Evolutionary conservation across 306 rosid genomes (phyloP), one percentile per base, ranked within the genome.

Genomic region (Albizia julibrissin): DNA sequence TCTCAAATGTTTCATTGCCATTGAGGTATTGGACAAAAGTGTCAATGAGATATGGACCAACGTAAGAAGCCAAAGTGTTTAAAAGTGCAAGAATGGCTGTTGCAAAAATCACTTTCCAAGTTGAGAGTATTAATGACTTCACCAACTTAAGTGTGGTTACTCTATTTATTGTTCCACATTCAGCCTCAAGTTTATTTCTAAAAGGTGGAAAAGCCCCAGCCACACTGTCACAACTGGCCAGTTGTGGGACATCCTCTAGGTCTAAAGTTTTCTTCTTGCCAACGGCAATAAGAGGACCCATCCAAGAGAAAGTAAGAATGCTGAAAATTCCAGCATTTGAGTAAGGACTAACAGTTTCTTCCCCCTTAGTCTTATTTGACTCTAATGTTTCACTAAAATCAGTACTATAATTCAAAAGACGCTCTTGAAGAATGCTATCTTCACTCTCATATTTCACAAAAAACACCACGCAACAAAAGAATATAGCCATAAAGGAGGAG

Each of bases 291-390:
- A 89, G 87, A 27, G 89, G 74, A 43, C 87, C 90, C 42, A 81
- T 66, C 92, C 92, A 89, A 66, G 86, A 47, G 86, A 87, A 83
- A 2, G 86, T 85, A 26, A 89, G 87, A 76, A 75, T 47, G 80
- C 90, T 87, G 86, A 87, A 81, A 89, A 87, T 6, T 43, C 92
- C 90, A 89, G 90, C 90, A 81, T 46, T 79, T 16, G 90, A 85
- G 70, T 58, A 87, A 59, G 92, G 89, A 59, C 89, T 87, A 66
- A 85, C 84, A 78, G 74, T 83, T 75, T 87, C 85, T 52, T 52
- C 75, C 72, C 90, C 91, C 29, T 54, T 74, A 24, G 72, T 33
- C 74, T 81, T 85, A 44, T 79, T 79, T 66, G 81, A 69, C 61
- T 40, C 81, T 24, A 54, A 19, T 2, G 13, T 47, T n/a, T 73